Evolutionary conservation across 352 stramenopile genomes (phyloP).

Genomic region (Pythium myriotylum): DNA sequence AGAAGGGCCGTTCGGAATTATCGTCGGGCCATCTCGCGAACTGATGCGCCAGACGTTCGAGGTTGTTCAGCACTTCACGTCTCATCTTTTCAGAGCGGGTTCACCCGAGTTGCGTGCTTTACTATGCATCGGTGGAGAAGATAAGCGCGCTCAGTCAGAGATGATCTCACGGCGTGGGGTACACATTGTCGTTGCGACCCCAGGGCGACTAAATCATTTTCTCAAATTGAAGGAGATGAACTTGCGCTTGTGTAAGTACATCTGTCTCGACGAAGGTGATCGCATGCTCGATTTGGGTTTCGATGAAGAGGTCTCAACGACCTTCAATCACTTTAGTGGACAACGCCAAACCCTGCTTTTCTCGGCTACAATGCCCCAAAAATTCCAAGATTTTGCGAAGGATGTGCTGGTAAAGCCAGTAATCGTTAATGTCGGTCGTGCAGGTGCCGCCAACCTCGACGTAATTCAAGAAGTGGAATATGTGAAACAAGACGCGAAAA

Average conservation of each 20-base stretch:
- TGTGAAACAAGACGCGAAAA: conserved; percentile 98
- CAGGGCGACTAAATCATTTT: conserved; percentile 96
- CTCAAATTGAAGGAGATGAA: conserved; percentile 95
- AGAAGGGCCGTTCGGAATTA: conserved; percentile 97
- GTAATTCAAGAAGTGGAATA: conserved; percentile 99
- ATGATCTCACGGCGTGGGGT: conserved; percentile 87
- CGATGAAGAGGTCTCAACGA: conserved; percentile 93
- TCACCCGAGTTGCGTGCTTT: conserved; percentile 90
- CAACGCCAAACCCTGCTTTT: conserved; percentile 99
- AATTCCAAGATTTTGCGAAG: conserved; percentile 99
- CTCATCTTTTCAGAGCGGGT: conserved; percentile 61
- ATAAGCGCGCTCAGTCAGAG: conserved; percentile 92
- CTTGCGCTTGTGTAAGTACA: conserved; percentile 95
- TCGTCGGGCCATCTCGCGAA: conserved; percentile 97
- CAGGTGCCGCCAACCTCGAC: conserved; percentile 98
- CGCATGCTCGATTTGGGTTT: conserved; percentile 97
- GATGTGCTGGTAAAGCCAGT: conserved; percentile 95
- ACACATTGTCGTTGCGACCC: conserved; percentile 97
- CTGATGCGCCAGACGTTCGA: conserved; percentile 98
- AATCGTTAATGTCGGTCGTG: conserved; percentile 98
- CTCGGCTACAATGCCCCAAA: conserved; percentile 98
- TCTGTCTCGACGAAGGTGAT: conserved; percentile 99
- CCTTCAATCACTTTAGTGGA: conserved; percentile 97
- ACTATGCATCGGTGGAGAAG: conserved; percentile 96
- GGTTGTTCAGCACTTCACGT: conserved; percentile 94